Evolutionary conservation across 352 stramenopile genomes (phyloP).

Genomic region (Phytopythium ostracodes): DNA sequence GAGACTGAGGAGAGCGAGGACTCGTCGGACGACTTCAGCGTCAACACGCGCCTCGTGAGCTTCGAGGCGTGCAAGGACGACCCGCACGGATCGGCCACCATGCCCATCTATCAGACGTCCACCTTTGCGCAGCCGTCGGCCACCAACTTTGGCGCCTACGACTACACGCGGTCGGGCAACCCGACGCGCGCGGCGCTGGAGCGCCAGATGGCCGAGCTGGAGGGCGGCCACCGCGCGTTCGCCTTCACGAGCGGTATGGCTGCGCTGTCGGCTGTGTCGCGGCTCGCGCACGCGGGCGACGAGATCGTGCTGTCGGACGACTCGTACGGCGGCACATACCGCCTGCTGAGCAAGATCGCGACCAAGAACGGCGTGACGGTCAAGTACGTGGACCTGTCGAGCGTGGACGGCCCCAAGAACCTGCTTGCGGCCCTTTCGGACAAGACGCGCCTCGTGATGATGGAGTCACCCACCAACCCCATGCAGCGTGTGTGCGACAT

Average conservation of each 20-base stretch:
- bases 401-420: conserved; percentile 57
- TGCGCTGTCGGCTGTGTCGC: conserved; percentile 89
- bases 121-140: conserved; percentile 89
- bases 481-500: conserved; percentile 96
- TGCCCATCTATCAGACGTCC: conserved; percentile 92
- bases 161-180: conserved; percentile 94
- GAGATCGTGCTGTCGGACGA: conserved; percentile 93
- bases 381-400: conserved; percentile 86
- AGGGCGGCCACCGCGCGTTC: conserved; percentile 72
- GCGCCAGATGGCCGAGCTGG: conserved; percentile 86
- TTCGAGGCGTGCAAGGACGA: conserved; percentile 87
- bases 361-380: conserved; percentile 73
- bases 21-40: conserved; percentile 42
- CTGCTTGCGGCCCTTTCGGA: conserved; percentile 42
- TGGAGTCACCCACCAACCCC: conserved; percentile 97
- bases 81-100: conserved; percentile 84
- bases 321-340: conserved; percentile 96
- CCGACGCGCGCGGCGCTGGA: conserved; percentile 92
- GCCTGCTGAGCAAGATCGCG: conserved; percentile 87
- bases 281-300: conserved; percentile 88
- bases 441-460: conserved; percentile 94
- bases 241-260: conserved; percentile 96
- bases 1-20: conserved; percentile 30
- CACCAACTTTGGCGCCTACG: conserved; percentile 89
- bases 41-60: conserved; percentile 70